Evolutionary conservation across 2,329 filamentous ascomycete species (phyloP).

Genomic region (Nothomitra cinnamomea): DNA sequence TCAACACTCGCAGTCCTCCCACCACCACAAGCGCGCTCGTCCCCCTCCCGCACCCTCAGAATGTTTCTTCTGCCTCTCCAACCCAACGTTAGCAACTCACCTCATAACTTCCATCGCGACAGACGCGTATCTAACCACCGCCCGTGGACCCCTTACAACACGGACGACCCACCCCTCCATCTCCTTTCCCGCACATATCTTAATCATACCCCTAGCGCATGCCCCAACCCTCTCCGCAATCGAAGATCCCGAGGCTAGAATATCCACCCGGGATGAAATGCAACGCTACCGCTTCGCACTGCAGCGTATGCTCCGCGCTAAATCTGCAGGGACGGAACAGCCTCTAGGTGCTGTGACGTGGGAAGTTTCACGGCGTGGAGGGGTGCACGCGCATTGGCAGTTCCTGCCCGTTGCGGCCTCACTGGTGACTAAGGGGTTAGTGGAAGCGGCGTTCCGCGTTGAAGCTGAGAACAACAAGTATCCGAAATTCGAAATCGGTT

Average conservation of each 20-base stretch:
- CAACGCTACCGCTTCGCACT: constrained; percentile 57
- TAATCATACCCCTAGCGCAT: constrained; percentile 81
- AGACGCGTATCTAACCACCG: constrained; percentile 74
- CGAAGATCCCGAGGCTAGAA: constrained; percentile 35
- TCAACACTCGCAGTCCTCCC: constrained; percentile 23
- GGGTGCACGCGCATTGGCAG: constrained; percentile 90
- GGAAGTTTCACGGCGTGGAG: constrained; percentile 69
- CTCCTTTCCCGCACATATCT: constrained; percentile 65
- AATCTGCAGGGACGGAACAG: constrained; percentile 22
- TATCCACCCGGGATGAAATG: constrained; percentile 63
- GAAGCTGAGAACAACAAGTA: constrained; percentile 62
- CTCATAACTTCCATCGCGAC: constrained; percentile 81
- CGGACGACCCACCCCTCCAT: constrained; percentile 54
- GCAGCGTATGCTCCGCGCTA: constrained; percentile 53
- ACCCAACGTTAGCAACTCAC: constrained; percentile 66
- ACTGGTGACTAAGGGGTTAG: constrained; percentile 52
- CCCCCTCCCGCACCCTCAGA: constrained; percentile 54
- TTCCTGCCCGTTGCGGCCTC: constrained; percentile 59
- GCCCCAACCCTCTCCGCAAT: constrained; percentile 57
- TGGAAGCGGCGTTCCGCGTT: constrained; percentile 77
- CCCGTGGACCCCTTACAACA: constrained; percentile 74
- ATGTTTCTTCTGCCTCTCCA: constrained; percentile 94
- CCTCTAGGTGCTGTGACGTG: constrained; percentile 68
- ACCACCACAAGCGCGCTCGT: constrained; percentile 27
- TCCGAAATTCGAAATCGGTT: constrained; percentile 29